Conservation (phyloP, 106 monocot species). For the Vanilla planifolia region DNA sequence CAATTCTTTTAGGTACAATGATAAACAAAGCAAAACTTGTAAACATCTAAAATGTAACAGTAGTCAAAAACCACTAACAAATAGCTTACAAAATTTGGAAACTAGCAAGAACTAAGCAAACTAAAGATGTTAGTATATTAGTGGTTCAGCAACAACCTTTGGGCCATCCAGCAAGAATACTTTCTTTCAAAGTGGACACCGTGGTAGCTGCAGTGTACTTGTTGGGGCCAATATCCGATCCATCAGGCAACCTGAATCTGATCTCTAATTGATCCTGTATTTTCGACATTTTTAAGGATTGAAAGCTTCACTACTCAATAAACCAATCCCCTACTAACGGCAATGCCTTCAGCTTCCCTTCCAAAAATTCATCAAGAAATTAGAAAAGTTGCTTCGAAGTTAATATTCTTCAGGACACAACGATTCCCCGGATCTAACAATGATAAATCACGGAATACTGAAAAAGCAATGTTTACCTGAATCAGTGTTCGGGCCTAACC, state of each 20-base stretch:
- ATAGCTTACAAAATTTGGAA: too few species aligned
- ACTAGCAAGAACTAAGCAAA: too few species aligned
- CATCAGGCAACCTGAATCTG: slow-evolving; percentile 64
- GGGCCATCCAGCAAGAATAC: slow-evolving; percentile 75
- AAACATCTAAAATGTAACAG: too few species aligned
- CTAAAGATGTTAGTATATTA: slow-evolving; percentile 5
- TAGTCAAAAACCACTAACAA: too few species aligned
- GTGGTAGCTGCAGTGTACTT: slow-evolving; percentile 52
- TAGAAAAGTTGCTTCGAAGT: background rate
- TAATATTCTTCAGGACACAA: too few species aligned
- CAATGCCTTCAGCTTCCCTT: background rate
- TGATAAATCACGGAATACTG: background rate
- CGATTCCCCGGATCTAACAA: background rate
- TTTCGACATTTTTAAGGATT: slow-evolving; percentile 34
- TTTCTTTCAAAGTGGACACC: slow-evolving; percentile 67
- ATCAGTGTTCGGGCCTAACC: background rate
- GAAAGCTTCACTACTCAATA: background rate
- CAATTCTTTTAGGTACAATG: too few species aligned
- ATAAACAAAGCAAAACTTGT: too few species aligned
- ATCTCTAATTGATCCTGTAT: slow-evolving; percentile 58
- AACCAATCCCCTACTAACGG: background rate
- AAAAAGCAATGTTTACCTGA: background rate
- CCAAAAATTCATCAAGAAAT: slow-evolving; percentile 1
- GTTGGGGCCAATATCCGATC: slow-evolving; percentile 74
- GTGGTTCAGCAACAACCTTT: slow-evolving; percentile 30